A percentile compares a stretch with the other conserved stretches of the same genome.
Evolutionary conservation across 2,329 filamentous ascomycete genomes (phyloP).

Genomic region (Venturia carpophila): DNA sequence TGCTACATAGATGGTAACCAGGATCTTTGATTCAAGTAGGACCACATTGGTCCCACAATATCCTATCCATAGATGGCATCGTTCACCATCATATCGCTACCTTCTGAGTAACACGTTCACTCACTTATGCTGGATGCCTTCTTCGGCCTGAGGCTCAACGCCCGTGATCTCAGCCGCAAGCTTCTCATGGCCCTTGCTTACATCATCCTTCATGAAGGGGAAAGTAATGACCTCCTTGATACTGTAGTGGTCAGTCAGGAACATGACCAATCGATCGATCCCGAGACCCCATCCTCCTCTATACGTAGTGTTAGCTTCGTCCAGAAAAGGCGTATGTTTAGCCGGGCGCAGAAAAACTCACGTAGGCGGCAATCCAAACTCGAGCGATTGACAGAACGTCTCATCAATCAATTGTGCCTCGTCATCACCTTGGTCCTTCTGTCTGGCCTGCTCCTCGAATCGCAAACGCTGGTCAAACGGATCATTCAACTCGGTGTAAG

Average conservation of each 20-base stretch:
- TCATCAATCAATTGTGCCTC: constrained; percentile 95
- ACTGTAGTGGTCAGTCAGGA: constrained; percentile 88
- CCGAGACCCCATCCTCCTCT: constrained; percentile 97
- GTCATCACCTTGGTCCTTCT: constrained; percentile 95
- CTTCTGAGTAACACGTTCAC: not conserved
- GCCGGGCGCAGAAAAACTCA: not conserved
- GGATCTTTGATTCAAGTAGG: not conserved
- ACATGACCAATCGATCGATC: constrained; percentile 83
- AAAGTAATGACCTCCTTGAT: constrained; percentile 96
- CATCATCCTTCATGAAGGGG: constrained; percentile 94
- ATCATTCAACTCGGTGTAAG: constrained; percentile 96
- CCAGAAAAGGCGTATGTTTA: too few species aligned
- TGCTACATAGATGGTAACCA: not conserved
- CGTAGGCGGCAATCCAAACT: constrained; percentile 75
- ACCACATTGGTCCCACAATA: not conserved
- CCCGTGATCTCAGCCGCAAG: constrained; percentile 56
- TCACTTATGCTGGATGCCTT: constrained; percentile 43
- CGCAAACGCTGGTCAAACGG: constrained; percentile 84
- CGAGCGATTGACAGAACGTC: constrained; percentile 84
- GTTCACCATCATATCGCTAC: not conserved
- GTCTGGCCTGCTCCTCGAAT: constrained; percentile 88
- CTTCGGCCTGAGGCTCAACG: constrained; percentile 50
- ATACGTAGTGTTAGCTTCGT: constrained; percentile 45
- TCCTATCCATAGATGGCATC: not conserved
- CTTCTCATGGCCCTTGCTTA: constrained; percentile 37